Percentiles rank a stretch among this genome's conserved stretches.
Conservation (phyloP, 2,329 filamentous ascomycete species). For the Trichophyton simii region DNA sequence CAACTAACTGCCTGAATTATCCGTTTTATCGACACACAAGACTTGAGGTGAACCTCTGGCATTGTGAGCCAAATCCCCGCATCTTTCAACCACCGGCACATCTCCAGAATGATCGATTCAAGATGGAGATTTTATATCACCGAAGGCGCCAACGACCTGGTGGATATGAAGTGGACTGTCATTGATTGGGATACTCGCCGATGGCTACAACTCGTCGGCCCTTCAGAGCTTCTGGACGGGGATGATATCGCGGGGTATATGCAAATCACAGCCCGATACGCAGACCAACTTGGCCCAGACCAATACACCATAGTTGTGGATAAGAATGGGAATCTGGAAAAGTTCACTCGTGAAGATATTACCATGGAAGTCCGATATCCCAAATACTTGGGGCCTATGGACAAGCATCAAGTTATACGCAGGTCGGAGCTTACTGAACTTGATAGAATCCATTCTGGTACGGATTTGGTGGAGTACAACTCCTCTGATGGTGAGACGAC, state of each 20-base stretch:
- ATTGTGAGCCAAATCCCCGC: neutral
- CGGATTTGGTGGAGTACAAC: conserved; percentile 7
- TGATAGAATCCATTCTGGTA: conserved; percentile 6
- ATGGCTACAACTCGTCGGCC: conserved; percentile 8
- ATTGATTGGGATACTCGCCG: conserved; percentile 9
- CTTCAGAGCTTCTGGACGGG: neutral
- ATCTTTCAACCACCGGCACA: neutral
- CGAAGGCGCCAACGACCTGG: neutral
- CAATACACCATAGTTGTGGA: neutral
- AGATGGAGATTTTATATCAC: conserved; percentile 4
- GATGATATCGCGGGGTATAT: conserved; percentile 1
- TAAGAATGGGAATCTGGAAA: neutral
- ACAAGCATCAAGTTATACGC: neutral
- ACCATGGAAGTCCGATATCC: conserved; percentile 8
- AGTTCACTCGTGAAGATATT: conserved; percentile 2
- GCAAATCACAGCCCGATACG: neutral
- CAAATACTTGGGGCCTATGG: neutral
- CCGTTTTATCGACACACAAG: no score
- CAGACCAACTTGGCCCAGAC: conserved; percentile 5
- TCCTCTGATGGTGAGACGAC: neutral
- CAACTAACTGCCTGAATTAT: no score
- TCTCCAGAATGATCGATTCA: conserved; percentile 5
- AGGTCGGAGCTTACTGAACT: conserved; percentile 8
- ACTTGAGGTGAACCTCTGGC: no score
- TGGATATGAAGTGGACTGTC: conserved; percentile 3